Conservation (phyloP, 306 rosid genomes). For the Prunus persica region DNA sequence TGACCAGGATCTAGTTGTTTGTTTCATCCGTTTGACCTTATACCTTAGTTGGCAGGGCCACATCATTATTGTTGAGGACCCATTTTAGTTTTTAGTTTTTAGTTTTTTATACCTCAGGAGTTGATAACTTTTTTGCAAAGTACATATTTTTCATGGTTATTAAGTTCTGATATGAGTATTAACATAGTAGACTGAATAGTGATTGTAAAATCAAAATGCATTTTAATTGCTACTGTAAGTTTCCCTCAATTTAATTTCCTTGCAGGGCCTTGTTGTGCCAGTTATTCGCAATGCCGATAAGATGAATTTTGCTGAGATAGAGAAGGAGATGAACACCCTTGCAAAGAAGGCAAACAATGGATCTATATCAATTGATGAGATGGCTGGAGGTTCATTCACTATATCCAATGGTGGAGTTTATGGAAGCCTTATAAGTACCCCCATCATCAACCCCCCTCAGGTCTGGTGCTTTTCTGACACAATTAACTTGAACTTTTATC, state of each 20-base stretch:
- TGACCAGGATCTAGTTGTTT: not conserved
- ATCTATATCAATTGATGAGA: conserved; percentile 72
- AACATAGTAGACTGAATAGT: not conserved
- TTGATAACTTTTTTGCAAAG: not conserved
- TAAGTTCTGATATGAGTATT: not conserved
- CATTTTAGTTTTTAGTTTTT: not conserved
- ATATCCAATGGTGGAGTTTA: conserved; percentile 88
- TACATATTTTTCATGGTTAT: not conserved
- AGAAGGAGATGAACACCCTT: conserved; percentile 69
- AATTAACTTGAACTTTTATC: not conserved
- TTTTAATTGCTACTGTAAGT: not conserved
- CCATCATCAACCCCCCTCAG: conserved; percentile 89
- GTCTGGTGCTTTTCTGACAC: conserved; percentile 32
- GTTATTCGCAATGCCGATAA: conserved; percentile 67
- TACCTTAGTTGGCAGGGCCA: not conserved
- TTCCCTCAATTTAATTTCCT: conserved; percentile 16
- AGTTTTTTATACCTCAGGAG: not conserved
- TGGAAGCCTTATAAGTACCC: conserved; percentile 83
- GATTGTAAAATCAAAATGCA: not conserved
- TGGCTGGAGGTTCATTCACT: conserved; percentile 87
- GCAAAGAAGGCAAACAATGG: conserved; percentile 83
- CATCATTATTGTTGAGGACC: not conserved
- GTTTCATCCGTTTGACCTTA: not conserved
- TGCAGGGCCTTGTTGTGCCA: conserved; percentile 78
- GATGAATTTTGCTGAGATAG: conserved; percentile 78